phyloP scores from a whole-genome alignment of 345 rosid genomes.

The Noccaea caerulescens region DNA sequence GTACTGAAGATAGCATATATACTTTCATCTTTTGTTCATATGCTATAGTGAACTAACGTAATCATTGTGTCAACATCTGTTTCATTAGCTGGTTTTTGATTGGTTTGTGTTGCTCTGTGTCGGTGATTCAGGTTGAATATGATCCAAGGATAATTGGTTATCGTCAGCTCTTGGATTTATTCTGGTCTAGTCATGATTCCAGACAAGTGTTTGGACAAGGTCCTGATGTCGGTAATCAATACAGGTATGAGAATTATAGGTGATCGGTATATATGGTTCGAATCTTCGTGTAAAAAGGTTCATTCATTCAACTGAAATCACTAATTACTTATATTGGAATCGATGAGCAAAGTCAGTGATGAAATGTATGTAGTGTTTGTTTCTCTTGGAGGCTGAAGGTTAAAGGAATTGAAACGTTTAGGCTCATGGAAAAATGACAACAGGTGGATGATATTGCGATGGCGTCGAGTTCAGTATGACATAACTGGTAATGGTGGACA shows the following conservation, averaged over 20 bases:
- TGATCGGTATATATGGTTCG: too few relatives aligned
- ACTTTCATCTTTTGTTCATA: background rate
- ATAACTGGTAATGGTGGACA: conserved; percentile 60
- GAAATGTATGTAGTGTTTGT: too few relatives aligned
- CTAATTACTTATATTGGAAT: too few relatives aligned
- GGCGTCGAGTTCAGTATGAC: conserved; percentile 71
- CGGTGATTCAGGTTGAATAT: conserved; percentile 69
- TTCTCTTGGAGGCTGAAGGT: too few relatives aligned
- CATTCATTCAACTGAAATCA: too few relatives aligned
- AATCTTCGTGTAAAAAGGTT: too few relatives aligned
- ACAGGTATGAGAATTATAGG: conserved; percentile 55
- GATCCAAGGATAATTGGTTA: conserved; percentile 67
- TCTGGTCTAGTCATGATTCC: conserved; percentile 93
- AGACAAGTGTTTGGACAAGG: conserved; percentile 96
- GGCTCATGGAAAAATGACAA: background rate
- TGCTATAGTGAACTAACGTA: background rate
- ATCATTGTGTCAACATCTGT: background rate
- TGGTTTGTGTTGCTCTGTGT: conserved; percentile 3
- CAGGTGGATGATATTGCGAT: conserved; percentile 80
- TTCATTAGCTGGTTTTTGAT: conserved; percentile 9
- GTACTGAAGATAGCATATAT: too few relatives aligned
- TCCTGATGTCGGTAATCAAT: conserved; percentile 93
- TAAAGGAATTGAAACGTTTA: background rate
- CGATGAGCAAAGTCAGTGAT: too few relatives aligned
- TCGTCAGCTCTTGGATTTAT: conserved; percentile 80